Percentiles rank a stretch among this genome's conserved stretches.
Conservation (phyloP, 805 yeast species). For the Scheffersomyces coipomensis region DNA sequence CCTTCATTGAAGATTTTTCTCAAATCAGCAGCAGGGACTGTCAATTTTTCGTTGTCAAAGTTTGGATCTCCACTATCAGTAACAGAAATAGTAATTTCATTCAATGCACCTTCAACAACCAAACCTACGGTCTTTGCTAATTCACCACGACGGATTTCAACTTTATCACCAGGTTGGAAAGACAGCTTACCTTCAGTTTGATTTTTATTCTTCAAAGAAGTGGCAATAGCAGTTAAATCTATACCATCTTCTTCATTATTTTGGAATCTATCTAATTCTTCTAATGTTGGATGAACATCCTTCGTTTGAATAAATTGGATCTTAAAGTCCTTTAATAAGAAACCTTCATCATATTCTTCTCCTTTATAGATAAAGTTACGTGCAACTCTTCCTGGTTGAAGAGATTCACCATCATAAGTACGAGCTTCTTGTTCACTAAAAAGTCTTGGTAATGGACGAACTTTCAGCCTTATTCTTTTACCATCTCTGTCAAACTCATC, state of each 20-base stretch:
- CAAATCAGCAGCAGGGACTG: conserved; percentile 77
- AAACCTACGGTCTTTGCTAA: conserved; percentile 86
- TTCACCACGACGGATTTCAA: conserved; percentile 90
- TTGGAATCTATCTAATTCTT: conserved; percentile 81
- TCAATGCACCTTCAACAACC: conserved; percentile 62
- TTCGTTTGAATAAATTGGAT: conserved; percentile 79
- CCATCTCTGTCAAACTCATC: conserved; percentile 51
- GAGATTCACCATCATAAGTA: conserved; percentile 72
- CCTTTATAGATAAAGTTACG: conserved; percentile 69
- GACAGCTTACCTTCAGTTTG: conserved; percentile 24
- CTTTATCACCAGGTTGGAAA: conserved; percentile 93
- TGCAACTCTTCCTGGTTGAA: conserved; percentile 63
- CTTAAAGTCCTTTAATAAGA: conserved; percentile 80
- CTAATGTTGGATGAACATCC: conserved; percentile 80
- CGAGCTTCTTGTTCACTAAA: conserved; percentile 89
- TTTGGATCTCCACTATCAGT: conserved; percentile 57
- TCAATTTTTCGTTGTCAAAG: conserved; percentile 58
- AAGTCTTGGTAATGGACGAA: conserved; percentile 81
- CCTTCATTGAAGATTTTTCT: conserved; percentile 87
- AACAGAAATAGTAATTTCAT: conserved; percentile 50
- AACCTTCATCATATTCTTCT: conserved; percentile 90
- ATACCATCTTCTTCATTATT: conserved; percentile 79
- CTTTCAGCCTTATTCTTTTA: conserved; percentile 48
- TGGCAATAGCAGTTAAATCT: conserved; percentile 83
- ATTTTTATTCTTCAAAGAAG: conserved; percentile 64